Evolutionary conservation across 768 basidiomycete species (phyloP).

Genomic region (Cystobasidiopsis lactophilus): DNA sequence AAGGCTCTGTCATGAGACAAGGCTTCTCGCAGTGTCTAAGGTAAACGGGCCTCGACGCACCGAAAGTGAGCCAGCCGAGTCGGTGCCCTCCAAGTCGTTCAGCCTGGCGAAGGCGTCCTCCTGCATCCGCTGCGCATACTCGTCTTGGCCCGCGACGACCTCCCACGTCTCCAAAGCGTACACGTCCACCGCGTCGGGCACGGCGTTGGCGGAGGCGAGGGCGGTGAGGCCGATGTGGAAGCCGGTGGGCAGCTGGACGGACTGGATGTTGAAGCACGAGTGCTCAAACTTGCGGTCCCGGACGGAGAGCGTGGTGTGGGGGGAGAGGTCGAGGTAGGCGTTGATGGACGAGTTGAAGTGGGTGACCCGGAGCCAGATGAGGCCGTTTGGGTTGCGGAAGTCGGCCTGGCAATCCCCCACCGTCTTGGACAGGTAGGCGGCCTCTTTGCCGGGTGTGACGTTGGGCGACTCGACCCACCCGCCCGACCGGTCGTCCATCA

Average conservation of each 20-base stretch:
- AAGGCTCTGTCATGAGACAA: not conserved
- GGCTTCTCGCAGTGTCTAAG: conserved; percentile 12
- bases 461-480: conserved; percentile 13
- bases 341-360: conserved; percentile 14
- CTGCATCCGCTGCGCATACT: not conserved
- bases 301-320: conserved; percentile 19
- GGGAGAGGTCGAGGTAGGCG: conserved; percentile 18
- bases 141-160: not conserved
- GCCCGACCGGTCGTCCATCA: conserved; percentile 18
- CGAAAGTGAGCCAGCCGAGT: not conserved
- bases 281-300: conserved; percentile 15
- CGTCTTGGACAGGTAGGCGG: not conserved
- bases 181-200: conserved; percentile 19
- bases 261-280: conserved; percentile 17
- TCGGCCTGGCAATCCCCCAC: conserved; percentile 17
- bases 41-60: not conserved
- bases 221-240: conserved; percentile 15
- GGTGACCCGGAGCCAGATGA: conserved; percentile 19
- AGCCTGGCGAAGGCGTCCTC: not conserved
- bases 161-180: conserved; percentile 17
- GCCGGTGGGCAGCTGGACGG: conserved; percentile 10
- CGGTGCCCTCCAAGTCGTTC: conserved; percentile 3
- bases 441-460: not conserved
- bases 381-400: conserved; percentile 18
- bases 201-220: conserved; percentile 16